Evolutionary conservation across 2,329 filamentous ascomycete genomes (phyloP).

Genomic region (Ceratocystis alfenasii): DNA sequence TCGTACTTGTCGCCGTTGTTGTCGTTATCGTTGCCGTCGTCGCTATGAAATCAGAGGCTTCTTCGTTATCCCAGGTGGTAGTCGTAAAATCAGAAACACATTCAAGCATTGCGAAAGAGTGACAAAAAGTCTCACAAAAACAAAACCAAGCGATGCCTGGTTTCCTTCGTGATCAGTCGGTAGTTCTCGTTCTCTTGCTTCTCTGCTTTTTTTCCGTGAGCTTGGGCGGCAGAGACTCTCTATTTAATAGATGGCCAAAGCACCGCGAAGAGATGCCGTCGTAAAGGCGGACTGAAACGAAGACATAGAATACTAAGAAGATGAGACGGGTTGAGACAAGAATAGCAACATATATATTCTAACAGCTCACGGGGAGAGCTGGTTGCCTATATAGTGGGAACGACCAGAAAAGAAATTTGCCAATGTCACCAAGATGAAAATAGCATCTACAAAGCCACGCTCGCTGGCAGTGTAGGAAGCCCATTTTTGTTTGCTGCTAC

Average conservation of each 20-base stretch:
- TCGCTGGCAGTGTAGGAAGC: background rate
- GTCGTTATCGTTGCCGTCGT: background rate
- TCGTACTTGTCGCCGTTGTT: background rate
- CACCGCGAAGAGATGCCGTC: background rate
- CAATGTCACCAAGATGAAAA: too few species aligned
- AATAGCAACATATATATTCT: background rate
- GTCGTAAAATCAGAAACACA: background rate
- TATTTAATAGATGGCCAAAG: conserved; percentile 2
- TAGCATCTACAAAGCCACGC: background rate
- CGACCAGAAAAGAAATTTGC: too few species aligned
- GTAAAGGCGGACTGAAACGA: background rate
- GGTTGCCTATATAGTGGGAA: background rate
- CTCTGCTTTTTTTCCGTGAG: background rate
- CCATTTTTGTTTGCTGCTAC: background rate
- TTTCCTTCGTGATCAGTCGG: background rate
- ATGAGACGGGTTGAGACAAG: background rate
- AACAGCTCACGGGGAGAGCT: background rate
- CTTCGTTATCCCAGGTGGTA: background rate
- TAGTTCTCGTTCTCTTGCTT: background rate
- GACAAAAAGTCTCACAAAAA: background rate
- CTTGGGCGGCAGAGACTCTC: background rate
- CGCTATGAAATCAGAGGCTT: background rate
- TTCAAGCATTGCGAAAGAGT: background rate
- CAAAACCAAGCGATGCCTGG: background rate
- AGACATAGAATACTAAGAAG: background rate